Percentiles rank a stretch among this genome's conserved stretches.
phyloP scores from a whole-genome alignment of 768 basidiomycete species.

The Naganishia friedmannii region DNA sequence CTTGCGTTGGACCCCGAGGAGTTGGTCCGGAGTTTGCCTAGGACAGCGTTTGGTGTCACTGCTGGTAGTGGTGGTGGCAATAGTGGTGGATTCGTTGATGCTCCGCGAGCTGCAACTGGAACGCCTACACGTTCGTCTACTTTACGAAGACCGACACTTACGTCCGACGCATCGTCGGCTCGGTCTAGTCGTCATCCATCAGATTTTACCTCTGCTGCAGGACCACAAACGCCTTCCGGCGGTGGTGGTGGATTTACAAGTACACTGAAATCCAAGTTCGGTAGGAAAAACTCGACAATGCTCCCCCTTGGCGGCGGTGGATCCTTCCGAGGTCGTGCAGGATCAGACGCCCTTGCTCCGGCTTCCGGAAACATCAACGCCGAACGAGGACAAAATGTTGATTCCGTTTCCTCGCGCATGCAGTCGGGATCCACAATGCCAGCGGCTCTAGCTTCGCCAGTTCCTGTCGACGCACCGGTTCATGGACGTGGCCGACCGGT shows the following conservation, averaged over 20 bases:
- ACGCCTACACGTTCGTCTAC: conserved; percentile 17
- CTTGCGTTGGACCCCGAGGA: conserved; percentile 49
- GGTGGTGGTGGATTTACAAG: conserved; percentile 18
- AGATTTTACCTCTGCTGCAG: conserved; percentile 2
- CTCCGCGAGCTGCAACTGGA: background rate
- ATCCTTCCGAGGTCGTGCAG: background rate
- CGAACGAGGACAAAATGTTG: too few relatives aligned
- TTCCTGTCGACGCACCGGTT: background rate
- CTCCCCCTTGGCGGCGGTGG: background rate
- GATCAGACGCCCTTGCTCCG: background rate
- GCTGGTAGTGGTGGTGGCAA: background rate
- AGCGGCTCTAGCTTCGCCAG: background rate
- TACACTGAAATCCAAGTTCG: conserved; percentile 36
- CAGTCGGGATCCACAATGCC: background rate
- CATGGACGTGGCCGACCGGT: conserved; percentile 30
- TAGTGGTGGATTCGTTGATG: background rate
- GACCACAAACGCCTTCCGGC: background rate
- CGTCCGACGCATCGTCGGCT: conserved; percentile 12
- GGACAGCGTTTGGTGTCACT: conserved; percentile 34
- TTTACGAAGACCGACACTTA: conserved; percentile 15
- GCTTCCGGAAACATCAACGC: too few relatives aligned
- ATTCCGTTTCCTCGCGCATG: too few relatives aligned
- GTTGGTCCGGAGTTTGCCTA: conserved; percentile 44
- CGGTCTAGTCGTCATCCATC: conserved; percentile 1
- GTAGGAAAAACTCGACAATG: conserved; percentile 29